Evolutionary conservation across 768 basidiomycete species (phyloP).

Genomic region (Tulasnella sp.): DNA sequence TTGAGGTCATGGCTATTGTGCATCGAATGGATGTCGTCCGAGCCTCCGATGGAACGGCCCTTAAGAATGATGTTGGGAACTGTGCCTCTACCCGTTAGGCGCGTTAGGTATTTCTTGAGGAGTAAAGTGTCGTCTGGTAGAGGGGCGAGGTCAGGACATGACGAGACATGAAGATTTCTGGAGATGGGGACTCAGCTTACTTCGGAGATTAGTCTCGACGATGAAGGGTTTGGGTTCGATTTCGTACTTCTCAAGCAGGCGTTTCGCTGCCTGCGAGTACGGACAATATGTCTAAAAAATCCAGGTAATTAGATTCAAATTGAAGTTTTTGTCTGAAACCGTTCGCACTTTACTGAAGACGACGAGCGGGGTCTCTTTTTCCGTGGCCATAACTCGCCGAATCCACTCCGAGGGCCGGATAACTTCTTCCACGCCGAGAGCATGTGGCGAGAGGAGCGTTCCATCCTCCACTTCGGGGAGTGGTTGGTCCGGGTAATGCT

Average conservation of each 20-base stretch:
- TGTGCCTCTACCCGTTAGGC: slow-evolving; percentile 12
- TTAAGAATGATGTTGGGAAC: slow-evolving; percentile 20
- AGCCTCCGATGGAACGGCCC: slow-evolving; percentile 13
- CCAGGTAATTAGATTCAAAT: neutral
- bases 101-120: slow-evolving; percentile 16
- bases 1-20: neutral
- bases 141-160: neutral
- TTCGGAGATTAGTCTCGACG: slow-evolving; percentile 19
- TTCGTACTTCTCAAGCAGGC: neutral
- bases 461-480: slow-evolving; percentile 15
- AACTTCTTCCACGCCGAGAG: slow-evolving; percentile 7
- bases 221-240: slow-evolving; percentile 18
- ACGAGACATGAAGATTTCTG: too few relatives aligned
- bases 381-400: neutral
- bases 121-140: slow-evolving; percentile 10
- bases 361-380: slow-evolving; percentile 10
- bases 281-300: slow-evolving; percentile 10
- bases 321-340: neutral
- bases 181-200: neutral
- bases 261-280: slow-evolving; percentile 16
- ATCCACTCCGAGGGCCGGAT: neutral
- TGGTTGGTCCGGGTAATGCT: slow-evolving; percentile 10
- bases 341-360: slow-evolving; percentile 19
- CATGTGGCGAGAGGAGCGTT: neutral
- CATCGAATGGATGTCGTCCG: slow-evolving; percentile 15